Percentiles rank a stretch among this genome's conserved stretches.
phyloP scores from a whole-genome alignment of 768 basidiomycete species.

The Sarcodon aspratus region DNA sequence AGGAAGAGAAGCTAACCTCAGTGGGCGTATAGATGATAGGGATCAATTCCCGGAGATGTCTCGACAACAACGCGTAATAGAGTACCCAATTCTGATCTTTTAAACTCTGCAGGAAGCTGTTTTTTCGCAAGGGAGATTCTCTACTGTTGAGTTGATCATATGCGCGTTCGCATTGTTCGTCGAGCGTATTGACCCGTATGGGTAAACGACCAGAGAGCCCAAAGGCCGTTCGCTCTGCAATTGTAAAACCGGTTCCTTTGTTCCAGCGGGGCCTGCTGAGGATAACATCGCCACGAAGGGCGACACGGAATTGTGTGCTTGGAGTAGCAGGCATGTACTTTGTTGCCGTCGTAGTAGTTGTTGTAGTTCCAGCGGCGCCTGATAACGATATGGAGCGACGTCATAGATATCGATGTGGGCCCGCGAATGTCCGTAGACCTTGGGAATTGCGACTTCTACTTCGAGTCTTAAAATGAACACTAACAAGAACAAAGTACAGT shows the following conservation, averaged over 20 bases:
- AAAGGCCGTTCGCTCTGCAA: conserved; percentile 56
- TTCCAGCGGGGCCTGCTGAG: conserved; percentile 60
- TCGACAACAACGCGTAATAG: conserved; percentile 50
- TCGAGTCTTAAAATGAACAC: too few species aligned
- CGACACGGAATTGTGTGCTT: conserved; percentile 23
- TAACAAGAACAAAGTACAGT: too few species aligned
- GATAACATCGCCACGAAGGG: conserved; percentile 50
- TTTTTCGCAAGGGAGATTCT: conserved; percentile 41
- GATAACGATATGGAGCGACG: neutral
- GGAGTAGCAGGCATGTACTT: neutral
- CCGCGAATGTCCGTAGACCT: too few species aligned
- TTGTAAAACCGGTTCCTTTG: conserved; percentile 73
- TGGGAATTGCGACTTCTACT: too few species aligned
- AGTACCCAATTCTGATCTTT: conserved; percentile 77
- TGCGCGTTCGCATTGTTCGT: conserved; percentile 67
- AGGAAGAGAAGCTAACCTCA: conserved; percentile 30
- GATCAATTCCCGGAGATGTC: conserved; percentile 36
- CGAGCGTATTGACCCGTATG: conserved; percentile 36
- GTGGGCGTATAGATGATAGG: conserved; percentile 80
- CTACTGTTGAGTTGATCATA: conserved; percentile 44
- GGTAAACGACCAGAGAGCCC: conserved; percentile 34
- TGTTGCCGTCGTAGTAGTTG: neutral
- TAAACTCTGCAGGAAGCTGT: conserved; percentile 65
- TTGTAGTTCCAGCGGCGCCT: too few species aligned
- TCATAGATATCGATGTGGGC: too few species aligned